Evolutionary conservation across 768 basidiomycete genomes (phyloP).

Genomic region (Megacollybia marginata): DNA sequence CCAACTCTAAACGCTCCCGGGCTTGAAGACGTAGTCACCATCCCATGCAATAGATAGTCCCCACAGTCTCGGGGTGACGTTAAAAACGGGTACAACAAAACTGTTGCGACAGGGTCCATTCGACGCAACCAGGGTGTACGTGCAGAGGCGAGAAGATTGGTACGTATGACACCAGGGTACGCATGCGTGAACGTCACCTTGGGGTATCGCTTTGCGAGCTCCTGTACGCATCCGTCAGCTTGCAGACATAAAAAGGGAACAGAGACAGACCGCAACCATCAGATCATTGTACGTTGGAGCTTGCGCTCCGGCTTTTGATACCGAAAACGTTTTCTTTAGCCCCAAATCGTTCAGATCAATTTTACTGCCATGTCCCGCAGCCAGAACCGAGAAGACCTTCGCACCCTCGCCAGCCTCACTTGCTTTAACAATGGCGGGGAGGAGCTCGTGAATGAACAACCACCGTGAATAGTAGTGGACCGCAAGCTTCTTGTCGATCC

Average conservation of each 20-base stretch:
- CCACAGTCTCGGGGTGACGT: not conserved
- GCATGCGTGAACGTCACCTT: not conserved
- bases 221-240: not conserved
- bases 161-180: not conserved
- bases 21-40: no score
- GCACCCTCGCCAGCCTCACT: slow-evolving; percentile 27
- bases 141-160: not conserved
- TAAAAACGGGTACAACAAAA: not conserved
- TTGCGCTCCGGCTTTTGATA: slow-evolving; percentile 13
- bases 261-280: slow-evolving; percentile 22
- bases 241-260: not conserved
- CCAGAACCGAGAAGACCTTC: slow-evolving; percentile 27
- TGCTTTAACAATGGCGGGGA: slow-evolving; percentile 26
- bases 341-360: slow-evolving; percentile 28
- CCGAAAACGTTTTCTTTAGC: slow-evolving; percentile 24
- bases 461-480: slow-evolving; percentile 32
- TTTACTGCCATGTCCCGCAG: slow-evolving; percentile 19
- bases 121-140: not conserved
- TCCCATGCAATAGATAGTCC: not conserved
- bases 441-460: slow-evolving; percentile 28
- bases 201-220: not conserved
- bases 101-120: not conserved
- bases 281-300: slow-evolving; percentile 26
- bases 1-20: no score
- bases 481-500: slow-evolving; percentile 29